Evolutionary conservation across 139 green algal genomes (phyloP).

Genomic region (Edaphochlamys debaryana): DNA sequence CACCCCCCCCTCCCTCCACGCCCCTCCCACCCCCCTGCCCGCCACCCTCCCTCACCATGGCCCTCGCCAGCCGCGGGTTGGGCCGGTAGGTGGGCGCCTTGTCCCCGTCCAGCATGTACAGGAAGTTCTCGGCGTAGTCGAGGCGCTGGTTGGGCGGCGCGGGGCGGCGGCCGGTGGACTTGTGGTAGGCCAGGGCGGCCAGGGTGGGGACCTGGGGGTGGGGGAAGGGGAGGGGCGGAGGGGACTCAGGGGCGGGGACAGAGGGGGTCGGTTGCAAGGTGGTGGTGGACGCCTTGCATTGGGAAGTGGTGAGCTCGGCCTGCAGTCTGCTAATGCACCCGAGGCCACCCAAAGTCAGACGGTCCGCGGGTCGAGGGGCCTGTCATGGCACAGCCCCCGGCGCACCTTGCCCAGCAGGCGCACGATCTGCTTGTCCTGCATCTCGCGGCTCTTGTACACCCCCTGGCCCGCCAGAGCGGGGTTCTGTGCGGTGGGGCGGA

Average conservation of each 20-base stretch:
- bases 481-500: constrained; percentile 74
- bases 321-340: too few relatives aligned
- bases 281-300: too few relatives aligned
- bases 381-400: too few relatives aligned
- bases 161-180: constrained; percentile 81
- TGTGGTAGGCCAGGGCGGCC: constrained; percentile 94
- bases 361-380: too few relatives aligned
- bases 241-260: too few relatives aligned
- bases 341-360: too few relatives aligned
- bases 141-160: constrained; percentile 87
- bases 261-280: too few relatives aligned
- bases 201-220: constrained; percentile 85
- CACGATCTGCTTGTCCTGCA: constrained; percentile 98
- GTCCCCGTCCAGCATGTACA: constrained; percentile 97
- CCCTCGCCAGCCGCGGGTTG: constrained; percentile 83
- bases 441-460: constrained; percentile 89
- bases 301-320: too few relatives aligned
- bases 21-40: too few relatives aligned
- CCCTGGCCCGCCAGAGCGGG: constrained; percentile 90
- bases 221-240: background rate
- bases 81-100: constrained; percentile 79
- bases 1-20: too few relatives aligned
- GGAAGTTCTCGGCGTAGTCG: constrained; percentile 95
- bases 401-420: constrained; percentile 86
- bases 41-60: constrained; percentile 61